These are phyloP conservation scores for Albatrellus ellisii DNA, from an alignment of 768 basidiomycete species.

Conservation along the genomic window DNA sequence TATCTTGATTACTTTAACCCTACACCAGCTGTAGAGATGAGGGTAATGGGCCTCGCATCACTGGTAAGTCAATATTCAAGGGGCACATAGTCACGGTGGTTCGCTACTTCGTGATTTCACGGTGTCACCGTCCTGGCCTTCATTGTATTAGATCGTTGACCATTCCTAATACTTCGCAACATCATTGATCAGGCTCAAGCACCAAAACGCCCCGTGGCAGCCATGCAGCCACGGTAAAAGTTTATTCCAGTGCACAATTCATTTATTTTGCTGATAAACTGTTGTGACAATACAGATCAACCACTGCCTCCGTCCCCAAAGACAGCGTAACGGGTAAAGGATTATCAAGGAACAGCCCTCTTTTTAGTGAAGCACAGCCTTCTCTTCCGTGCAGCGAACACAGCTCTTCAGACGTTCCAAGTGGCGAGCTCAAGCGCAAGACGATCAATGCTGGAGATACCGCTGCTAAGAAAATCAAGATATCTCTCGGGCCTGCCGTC, in stretches of 20 bases:
- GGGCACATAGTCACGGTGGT: background rate
- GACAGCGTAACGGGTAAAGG: background rate
- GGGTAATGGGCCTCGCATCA: conserved; percentile 45
- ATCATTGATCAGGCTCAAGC: background rate
- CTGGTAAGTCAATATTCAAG: conserved; percentile 27
- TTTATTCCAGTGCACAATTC: background rate
- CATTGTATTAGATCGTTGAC: background rate
- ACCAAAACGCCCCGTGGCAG: background rate
- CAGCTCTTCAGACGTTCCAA: conserved; percentile 13
- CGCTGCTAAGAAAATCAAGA: conserved; percentile 48
- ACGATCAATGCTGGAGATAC: conserved; percentile 12
- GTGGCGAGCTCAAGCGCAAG: conserved; percentile 23
- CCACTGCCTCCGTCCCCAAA: background rate
- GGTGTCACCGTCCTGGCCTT: background rate
- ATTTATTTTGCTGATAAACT: background rate
- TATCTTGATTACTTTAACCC: conserved; percentile 66
- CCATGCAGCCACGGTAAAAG: background rate
- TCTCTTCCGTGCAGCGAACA: conserved; percentile 20
- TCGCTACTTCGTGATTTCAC: background rate
- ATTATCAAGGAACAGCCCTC: background rate
- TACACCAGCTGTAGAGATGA: conserved; percentile 41
- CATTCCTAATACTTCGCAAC: no score
- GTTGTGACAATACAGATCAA: background rate
- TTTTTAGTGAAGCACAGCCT: conserved; percentile 2
- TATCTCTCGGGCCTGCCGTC: conserved; percentile 54